Conservation (phyloP, 345 rosid species). For the Brassica carinata region DNA sequence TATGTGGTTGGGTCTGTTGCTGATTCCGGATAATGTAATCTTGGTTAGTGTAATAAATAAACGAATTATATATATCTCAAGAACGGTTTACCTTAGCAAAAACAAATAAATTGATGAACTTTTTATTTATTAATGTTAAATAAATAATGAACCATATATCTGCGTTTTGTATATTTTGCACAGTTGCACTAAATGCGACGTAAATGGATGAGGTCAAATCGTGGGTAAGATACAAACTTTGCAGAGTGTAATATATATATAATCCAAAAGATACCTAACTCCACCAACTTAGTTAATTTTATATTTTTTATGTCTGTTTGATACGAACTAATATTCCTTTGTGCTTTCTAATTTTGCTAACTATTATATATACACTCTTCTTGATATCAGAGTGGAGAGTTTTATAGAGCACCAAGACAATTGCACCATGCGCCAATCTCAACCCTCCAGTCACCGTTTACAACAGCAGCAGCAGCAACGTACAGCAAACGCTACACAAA, state of each 20-base stretch:
- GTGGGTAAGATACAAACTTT: too few relatives aligned
- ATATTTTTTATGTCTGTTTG: not conserved
- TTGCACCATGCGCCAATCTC: slow-evolving; percentile 66
- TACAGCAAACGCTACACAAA: slow-evolving; percentile 30
- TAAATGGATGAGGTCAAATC: too few relatives aligned
- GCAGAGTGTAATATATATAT: not conserved
- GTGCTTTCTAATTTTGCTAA: slow-evolving; percentile 11
- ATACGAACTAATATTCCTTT: slow-evolving; percentile 21
- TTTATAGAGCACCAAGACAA: slow-evolving; percentile 97
- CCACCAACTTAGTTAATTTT: slow-evolving; percentile 32
- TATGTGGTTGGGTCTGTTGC: not conserved
- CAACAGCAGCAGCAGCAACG: slow-evolving; percentile 40
- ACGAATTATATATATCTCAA: slow-evolving; percentile 3
- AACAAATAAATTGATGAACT: not conserved
- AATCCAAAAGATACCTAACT: slow-evolving; percentile 39
- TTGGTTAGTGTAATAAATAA: slow-evolving; percentile 27
- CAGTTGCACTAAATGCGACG: too few relatives aligned
- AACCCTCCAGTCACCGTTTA: slow-evolving; percentile 45
- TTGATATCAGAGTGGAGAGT: slow-evolving; percentile 78
- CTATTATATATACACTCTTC: not conserved
- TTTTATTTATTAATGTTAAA: too few relatives aligned
- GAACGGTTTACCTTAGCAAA: not conserved
- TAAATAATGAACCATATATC: too few relatives aligned
- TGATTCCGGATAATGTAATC: not conserved
- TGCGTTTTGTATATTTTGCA: too few relatives aligned